A percentile compares a stretch with the other conserved stretches of the same genome.
Conservation (phyloP, 371 early-diverging fungal genomes). For the Zychaea mexicana region DNA sequence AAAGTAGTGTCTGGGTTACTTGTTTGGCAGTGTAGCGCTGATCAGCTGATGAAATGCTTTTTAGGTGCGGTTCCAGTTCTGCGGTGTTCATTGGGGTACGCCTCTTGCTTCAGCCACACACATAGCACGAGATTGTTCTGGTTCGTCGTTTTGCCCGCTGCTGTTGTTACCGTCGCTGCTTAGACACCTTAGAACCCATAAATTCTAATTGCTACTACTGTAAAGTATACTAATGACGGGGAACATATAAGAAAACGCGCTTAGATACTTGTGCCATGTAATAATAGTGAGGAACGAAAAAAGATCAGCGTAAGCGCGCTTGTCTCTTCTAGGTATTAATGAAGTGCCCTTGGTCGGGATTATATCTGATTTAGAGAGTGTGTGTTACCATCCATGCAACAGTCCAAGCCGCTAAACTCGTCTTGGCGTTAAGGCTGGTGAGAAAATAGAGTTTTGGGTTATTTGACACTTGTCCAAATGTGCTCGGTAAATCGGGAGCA, state of each 20-base stretch:
- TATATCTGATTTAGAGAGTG: constrained; percentile 2
- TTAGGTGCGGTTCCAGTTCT: background rate
- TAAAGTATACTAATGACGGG: too few species aligned
- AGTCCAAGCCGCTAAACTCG: background rate
- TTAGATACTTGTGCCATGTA: too few species aligned
- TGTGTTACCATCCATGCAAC: constrained; percentile 5
- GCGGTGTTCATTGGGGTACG: background rate
- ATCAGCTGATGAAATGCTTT: background rate
- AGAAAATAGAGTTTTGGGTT: constrained; percentile 3
- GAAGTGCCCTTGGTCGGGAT: background rate
- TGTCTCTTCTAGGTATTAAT: too few species aligned
- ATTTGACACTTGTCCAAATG: background rate
- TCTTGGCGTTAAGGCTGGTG: constrained; percentile 1
- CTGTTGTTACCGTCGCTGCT: too few species aligned
- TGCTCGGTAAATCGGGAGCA: background rate
- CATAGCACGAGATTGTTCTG: background rate
- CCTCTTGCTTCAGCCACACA: constrained; percentile 6
- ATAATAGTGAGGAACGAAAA: too few species aligned
- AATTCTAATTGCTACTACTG: too few species aligned
- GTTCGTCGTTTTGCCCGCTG: background rate
- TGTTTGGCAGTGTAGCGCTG: too few species aligned
- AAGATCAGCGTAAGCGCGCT: too few species aligned
- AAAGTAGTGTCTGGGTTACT: too few species aligned
- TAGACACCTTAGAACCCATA: too few species aligned
- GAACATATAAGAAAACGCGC: too few species aligned